A percentile compares a stretch with the other conserved stretches of the same genome.
Evolutionary conservation across 768 basidiomycete species (phyloP).

Genomic region (Cystoderma amianthinum): DNA sequence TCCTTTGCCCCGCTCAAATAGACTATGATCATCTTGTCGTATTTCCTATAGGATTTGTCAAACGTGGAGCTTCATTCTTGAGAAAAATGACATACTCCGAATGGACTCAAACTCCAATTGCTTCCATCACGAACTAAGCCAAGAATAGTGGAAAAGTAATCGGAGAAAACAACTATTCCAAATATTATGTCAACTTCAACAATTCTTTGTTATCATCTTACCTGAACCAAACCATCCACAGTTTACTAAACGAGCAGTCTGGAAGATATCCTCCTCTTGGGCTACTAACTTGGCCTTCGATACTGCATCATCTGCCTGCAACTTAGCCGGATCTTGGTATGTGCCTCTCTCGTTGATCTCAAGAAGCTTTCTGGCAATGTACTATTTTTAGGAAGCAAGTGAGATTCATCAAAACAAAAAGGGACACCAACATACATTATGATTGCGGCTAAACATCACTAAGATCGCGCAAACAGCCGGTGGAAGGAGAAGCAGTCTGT

Average conservation of each 20-base stretch:
- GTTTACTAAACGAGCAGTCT: slow-evolving; percentile 72
- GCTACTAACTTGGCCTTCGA: slow-evolving; percentile 26
- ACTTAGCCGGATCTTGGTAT: slow-evolving; percentile 46
- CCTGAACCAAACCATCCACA: slow-evolving; percentile 71
- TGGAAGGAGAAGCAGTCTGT: slow-evolving; percentile 72
- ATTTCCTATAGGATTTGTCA: slow-evolving; percentile 44
- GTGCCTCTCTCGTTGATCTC: slow-evolving; percentile 76
- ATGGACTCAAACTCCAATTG: slow-evolving; percentile 73
- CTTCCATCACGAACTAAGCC: slow-evolving; percentile 73
- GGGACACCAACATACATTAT: slow-evolving; percentile 53
- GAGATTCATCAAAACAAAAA: not conserved
- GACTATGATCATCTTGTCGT: slow-evolving; percentile 47
- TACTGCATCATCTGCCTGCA: slow-evolving; percentile 29
- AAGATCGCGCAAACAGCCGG: slow-evolving; percentile 70
- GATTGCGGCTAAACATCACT: slow-evolving; percentile 86
- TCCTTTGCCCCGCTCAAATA: slow-evolving; percentile 75
- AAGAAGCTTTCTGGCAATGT: slow-evolving; percentile 69
- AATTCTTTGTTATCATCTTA: slow-evolving; percentile 12
- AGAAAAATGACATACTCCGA: slow-evolving; percentile 37
- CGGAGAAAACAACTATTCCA: slow-evolving; percentile 58
- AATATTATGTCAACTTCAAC: slow-evolving; percentile 2
- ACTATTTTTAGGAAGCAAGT: slow-evolving; percentile 41
- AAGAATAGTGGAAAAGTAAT: slow-evolving; percentile 76
- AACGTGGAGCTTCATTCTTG: not conserved
- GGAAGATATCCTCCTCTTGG: slow-evolving; percentile 81